A percentile compares a stretch with the other conserved stretches of the same genome.
Evolutionary conservation across 345 rosid genomes (phyloP).

Genomic region (Salix viminalis): DNA sequence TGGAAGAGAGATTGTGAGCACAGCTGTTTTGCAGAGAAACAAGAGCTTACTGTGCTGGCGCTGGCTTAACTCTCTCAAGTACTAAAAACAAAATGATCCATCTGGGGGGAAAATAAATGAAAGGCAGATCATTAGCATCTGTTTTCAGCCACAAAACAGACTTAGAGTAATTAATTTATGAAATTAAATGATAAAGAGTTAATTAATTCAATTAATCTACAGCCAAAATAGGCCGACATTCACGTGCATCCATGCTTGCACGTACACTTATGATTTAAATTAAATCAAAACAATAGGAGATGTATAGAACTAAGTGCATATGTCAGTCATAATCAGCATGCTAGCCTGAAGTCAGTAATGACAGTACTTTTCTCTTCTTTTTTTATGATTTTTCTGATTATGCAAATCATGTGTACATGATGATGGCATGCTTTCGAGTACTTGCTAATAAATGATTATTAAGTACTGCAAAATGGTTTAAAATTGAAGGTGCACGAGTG

Average conservation of each 20-base stretch:
- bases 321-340: neutral
- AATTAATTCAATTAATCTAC: constrained; percentile 38
- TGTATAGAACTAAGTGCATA: neutral
- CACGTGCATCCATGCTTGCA: constrained; percentile 54
- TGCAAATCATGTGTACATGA: neutral
- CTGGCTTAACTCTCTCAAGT: neutral
- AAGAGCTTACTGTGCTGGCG: neutral
- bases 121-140: too few relatives aligned
- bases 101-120: neutral
- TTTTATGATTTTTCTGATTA: neutral
- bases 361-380: neutral
- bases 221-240: constrained; percentile 34
- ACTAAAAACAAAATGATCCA: neutral
- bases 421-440: neutral
- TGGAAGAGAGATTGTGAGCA: neutral
- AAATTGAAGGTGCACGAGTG: constrained; percentile 58
- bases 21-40: neutral
- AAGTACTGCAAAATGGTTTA: neutral
- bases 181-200: neutral
- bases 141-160: neutral
- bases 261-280: neutral
- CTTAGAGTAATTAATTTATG: neutral
- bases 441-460: neutral
- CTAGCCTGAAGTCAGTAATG: neutral
- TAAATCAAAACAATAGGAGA: neutral